Evolutionary conservation across 1,284 basidiomycete species (phyloP), one percentile per base, ranked within the genome.

Genomic region (Apiotrichum domesticum): DNA sequence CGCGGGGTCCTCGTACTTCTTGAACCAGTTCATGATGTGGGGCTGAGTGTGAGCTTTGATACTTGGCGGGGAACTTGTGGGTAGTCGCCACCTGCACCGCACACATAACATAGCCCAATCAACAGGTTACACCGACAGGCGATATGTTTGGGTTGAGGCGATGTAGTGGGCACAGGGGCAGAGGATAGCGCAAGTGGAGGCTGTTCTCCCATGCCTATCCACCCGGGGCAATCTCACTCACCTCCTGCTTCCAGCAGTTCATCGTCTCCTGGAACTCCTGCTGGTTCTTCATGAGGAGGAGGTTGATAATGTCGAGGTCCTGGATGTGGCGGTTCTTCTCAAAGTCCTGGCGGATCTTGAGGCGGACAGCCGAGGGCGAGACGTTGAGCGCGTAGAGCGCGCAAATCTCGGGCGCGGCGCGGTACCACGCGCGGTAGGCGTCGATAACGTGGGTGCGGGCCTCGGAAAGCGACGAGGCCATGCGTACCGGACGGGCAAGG

Each of bases 261-360:
- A 96, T 83, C 48, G 88, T 87, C 81, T 94, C 96, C 80, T 98
- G 96, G 73, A 86, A 93, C 68, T 97, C 93, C 77, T 86, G 86
- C 63, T 86, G 80, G 60, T 84, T 84, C 82, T 98, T 98, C 75
- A 87, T 83, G 51, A 98, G 74, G 66, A 98, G 81, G 51, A 97
- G 80, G 74, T 99, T 92, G 72, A 97, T 85, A 45, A 90, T 85
- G 55, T 85, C 84, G 37, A 85, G 77, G 78, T 98, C 92, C 52
- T 86, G 84, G 51, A 97, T 84, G 68, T 88, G 79, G 60, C 87
- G 83, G 80, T 94, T 88, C 66, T 83, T 81, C 77, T 98, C 95
- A 67, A 97, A 98, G 64, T 86, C 84, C 67, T 86, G 84, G 67
- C 95, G 86, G 66, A 98, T 85, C 69, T 86, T 85, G 63, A 87